A percentile compares a stretch with the other conserved stretches of the same genome.
These are phyloP conservation scores for Pleurotus pulmonarius DNA, from an alignment of 768 basidiomycete species.

Conservation along the genomic window DNA sequence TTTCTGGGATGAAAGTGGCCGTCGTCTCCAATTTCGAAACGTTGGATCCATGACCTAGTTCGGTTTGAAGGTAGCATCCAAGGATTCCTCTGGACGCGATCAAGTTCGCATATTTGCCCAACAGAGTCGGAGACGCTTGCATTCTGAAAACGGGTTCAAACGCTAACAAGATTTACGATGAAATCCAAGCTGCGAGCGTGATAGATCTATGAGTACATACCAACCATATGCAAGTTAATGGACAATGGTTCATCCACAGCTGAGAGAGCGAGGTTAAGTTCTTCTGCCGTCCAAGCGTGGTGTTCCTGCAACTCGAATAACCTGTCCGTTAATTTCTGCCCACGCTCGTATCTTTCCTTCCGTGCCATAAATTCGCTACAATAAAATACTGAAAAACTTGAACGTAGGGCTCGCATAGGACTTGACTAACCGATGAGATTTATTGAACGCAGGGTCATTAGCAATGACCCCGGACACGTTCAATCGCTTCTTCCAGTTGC, in stretches of 20 bases:
- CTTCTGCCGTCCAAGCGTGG: constrained; percentile 49
- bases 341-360: constrained; percentile 53
- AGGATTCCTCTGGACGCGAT: constrained; percentile 55
- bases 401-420: background rate
- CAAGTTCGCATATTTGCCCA: constrained; percentile 48
- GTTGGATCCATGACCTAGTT: constrained; percentile 77
- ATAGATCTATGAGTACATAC: constrained; percentile 20
- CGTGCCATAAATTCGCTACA: constrained; percentile 55
- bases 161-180: constrained; percentile 29
- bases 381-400: background rate
- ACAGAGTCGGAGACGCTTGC: constrained; percentile 54
- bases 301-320: constrained; percentile 55
- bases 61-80: constrained; percentile 75
- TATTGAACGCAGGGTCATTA: constrained; percentile 58
- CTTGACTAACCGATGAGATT: constrained; percentile 41
- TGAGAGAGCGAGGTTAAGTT: constrained; percentile 41
- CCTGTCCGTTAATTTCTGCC: constrained; percentile 49
- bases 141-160: constrained; percentile 67
- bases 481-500: constrained; percentile 46
- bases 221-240: constrained; percentile 33
- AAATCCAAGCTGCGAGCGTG: background rate
- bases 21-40: constrained; percentile 70
- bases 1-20: constrained; percentile 66
- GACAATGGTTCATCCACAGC: constrained; percentile 53
- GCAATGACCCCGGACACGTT: constrained; percentile 43